Base-by-base conservation (phyloP, 1,284 basidiomycete genomes). In the Malassezia nana region DNA sequence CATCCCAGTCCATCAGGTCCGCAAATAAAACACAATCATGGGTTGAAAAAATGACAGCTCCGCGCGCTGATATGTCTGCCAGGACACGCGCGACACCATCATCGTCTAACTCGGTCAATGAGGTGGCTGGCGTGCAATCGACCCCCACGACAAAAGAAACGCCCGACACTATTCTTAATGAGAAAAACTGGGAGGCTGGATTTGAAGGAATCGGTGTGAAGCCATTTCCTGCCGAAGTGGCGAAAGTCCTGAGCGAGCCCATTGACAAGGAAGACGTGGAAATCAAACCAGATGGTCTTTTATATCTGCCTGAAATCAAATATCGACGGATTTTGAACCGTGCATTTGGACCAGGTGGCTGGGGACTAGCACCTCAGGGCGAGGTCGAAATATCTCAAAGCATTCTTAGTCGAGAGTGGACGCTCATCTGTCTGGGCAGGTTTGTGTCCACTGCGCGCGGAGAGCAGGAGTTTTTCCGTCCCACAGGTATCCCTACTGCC, bases 301-400 rank as follows among this genome's bases (percentile, higher is more conserved):
- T 96, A 26, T 98, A 95, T 76, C 82, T 98, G 9, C 92, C 92
- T 22, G 92, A 96, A 75, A 98, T 96, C 74, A 94, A 96, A 75
- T 98, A 96, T 73, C 82, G 92, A n/a, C 82, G 92, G 13, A 85
- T 90, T 32, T 77, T 96, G 41, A 96, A 96, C 79, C 83, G 80
- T 60, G 89, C 92, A 0, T 96, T 98, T 67, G 92, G 92, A 8
- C 92, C 92, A 6, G 92, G 92, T 12, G 91, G 85, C 3, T 96
- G 92, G 92, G 92, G 92, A 16, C 81, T 96, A 52, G 92, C 90
- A 12, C 92, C 92, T 2, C 81, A 92, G 20, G 85, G 86, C 43
- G 88, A 91, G 76, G 90, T 88, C 9, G 87, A 89, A 65, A 66
- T 74, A 0, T 63, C 63, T 2, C 84, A 86, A 6, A 86, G 83